Percentiles rank a stretch among this genome's conserved stretches.
phyloP scores from a whole-genome alignment of 805 yeast species.

The Candida sithepensis region DNA sequence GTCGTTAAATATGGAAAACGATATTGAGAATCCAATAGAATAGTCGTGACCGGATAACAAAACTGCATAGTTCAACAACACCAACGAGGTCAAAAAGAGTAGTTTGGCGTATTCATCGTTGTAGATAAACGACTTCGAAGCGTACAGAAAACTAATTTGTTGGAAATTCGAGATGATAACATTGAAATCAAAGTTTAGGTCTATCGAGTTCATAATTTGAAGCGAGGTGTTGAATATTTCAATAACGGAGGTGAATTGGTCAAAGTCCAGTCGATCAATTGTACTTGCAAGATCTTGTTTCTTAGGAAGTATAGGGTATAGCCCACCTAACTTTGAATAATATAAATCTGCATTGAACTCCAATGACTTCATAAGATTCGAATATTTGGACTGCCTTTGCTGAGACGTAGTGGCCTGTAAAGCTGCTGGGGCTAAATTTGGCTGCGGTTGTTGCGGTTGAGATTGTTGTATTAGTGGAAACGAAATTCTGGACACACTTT shows the following conservation, averaged over 20 bases:
- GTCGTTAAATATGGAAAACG: constrained; percentile 56
- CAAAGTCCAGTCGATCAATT: constrained; percentile 26
- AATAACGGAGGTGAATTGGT: constrained; percentile 29
- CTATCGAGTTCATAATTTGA: constrained; percentile 33
- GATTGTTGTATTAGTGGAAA: constrained; percentile 8
- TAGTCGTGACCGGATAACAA: constrained; percentile 58
- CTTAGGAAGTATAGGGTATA: constrained; percentile 44
- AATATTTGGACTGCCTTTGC: constrained; percentile 17
- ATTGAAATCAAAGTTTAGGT: constrained; percentile 26
- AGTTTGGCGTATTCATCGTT: constrained; percentile 25
- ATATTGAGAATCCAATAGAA: constrained; percentile 52
- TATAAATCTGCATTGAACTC: constrained; percentile 38
- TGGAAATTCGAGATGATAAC: constrained; percentile 35
- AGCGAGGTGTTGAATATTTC: constrained; percentile 42
- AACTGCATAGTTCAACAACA: constrained; percentile 51
- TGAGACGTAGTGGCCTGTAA: constrained; percentile 4
- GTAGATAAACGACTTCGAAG: constrained; percentile 30
- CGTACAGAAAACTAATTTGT: constrained; percentile 34
- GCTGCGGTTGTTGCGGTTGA: constrained; percentile 11
- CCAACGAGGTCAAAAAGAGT: constrained; percentile 36
- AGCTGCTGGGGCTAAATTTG: constrained; percentile 4
- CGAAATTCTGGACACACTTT: constrained; percentile 15
- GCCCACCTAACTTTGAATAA: constrained; percentile 40
- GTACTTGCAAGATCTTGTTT: constrained; percentile 24
- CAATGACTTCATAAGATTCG: constrained; percentile 22